A percentile compares a stretch with the other conserved stretches of the same genome.
Conservation (phyloP, 2,329 filamentous ascomycete genomes). For the Canariomyces notabilis region DNA sequence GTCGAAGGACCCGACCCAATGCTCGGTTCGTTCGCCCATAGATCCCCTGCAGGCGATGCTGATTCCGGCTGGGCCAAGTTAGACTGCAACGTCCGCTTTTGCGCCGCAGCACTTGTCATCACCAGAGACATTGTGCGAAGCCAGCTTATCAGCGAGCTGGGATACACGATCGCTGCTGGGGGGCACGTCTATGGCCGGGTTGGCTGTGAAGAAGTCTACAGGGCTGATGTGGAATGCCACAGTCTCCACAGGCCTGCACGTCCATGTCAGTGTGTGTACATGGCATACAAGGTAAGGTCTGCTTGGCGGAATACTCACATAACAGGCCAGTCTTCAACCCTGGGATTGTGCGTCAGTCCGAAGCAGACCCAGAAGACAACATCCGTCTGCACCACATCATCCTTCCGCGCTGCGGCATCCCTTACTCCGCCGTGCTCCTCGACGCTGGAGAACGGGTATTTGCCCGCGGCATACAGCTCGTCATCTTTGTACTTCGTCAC, state of each 20-base stretch:
- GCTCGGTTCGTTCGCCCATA: no score
- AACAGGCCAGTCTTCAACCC: constrained; percentile 63
- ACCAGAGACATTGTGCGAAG: no score
- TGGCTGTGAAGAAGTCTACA: constrained; percentile 48
- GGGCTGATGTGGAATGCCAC: constrained; percentile 48
- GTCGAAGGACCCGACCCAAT: no score
- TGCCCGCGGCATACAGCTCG: constrained; percentile 40
- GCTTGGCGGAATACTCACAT: no score
- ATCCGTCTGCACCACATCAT: constrained; percentile 42
- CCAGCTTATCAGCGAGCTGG: no score
- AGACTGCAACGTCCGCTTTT: no score
- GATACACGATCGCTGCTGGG: no score
- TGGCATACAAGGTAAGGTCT: no score
- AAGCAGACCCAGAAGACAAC: constrained; percentile 55
- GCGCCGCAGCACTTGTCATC: no score
- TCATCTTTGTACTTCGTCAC: constrained; percentile 40
- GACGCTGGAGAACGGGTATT: constrained; percentile 41
- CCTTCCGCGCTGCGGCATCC: constrained; percentile 33
- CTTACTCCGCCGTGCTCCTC: constrained; percentile 38
- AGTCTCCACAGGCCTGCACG: constrained; percentile 58
- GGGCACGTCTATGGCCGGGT: constrained; percentile 47
- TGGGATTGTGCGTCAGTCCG: constrained; percentile 59
- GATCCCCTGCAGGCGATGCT: no score
- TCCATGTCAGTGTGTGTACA: no score
- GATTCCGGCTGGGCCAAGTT: no score